Base-by-base conservation (phyloP, 2,329 filamentous ascomycete species). In the Calonectria multiphialidica region DNA sequence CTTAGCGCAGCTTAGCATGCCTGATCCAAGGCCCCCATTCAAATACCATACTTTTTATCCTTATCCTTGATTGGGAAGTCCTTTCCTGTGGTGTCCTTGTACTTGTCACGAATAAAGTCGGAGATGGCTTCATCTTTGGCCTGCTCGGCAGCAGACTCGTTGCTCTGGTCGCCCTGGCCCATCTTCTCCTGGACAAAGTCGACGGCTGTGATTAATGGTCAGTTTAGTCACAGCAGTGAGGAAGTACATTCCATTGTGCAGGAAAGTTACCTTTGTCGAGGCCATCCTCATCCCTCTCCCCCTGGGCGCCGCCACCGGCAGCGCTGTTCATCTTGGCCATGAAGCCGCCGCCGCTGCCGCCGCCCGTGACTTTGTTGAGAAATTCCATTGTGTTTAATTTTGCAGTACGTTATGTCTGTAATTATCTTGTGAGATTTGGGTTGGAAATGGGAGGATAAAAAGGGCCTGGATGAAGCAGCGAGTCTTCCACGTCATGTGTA, bases 281-380 rank as follows among this genome's bases (percentile, higher is more conserved):
- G n/a, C 83, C 85, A 80, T 96, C 94, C 83, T 97, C 94, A 78
- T 95, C 93, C 90, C 95, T 92, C 89, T 96, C 94, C 81, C 92
- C 91, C 83, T 94, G 87, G 40, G 84, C 84, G 44, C 94, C 94
- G 66, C 94, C 94, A 42, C 94, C 94, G 23, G 93, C 93, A 76
- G 92, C 87, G 70, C 84, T 81, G 86, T 96, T 94, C 72, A 96
- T 65, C 86, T 94, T 95, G 85, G 93, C 89, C 81, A 91, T 88
- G 75, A 95, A 82, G 72, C 92, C 91, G 72, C 89, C 86, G 44
- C 75, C 85, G 77, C 74, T 74, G 64, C 83, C 82, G 42, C 84
- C 82, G 66, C 86, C 83, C 66, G 86, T 80, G 69, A 89, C 70
- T 71, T 88, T 89, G 79, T 90, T 90, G 81, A 91, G 77, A 79